Base-by-base conservation (phyloP, 768 basidiomycete genomes). In the Collybia sp. region DNA sequence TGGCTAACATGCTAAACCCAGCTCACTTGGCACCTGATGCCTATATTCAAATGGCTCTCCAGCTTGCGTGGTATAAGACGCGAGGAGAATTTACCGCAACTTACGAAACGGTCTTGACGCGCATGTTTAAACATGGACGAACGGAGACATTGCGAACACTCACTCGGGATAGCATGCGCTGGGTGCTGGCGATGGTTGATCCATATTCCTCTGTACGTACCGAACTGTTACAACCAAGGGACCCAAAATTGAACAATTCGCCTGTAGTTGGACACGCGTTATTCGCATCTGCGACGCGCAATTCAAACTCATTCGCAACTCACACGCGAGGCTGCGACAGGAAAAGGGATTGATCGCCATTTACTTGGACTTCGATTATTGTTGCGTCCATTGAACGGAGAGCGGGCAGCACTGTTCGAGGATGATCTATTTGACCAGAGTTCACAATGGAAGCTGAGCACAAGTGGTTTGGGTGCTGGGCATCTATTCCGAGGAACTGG, bases 21-120 rank as follows among this genome's bases (percentile, higher is more conserved):
- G 71, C 68, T 19, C 69, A 70, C 38, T 61, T 75, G 32, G 69
- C 75, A 11, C 82, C 93, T 0, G 94, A 97, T 58, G 88, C 88
- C 1, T 96, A 80, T 65, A 77, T 95, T 41, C 94, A 97, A 60
- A 87, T 95, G 77, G 88, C 82, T 0, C 72, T 96, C 15, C 94
- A 97, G 59, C 76, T 96, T 9, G 93, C 93, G 3, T 96, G 88
- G 84, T 90, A 87, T 68, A 79, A 77, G 59, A 80, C 82, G 16
- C 86, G 83, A 39, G 82, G 80, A 10, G 66, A 72, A 47, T 85
- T 90, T 55, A 89, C 90, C 3, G 90, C 94, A 1, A 92, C 89
- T 6, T 96, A 97, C 61, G 94, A 97, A 65, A 96, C 93, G 0
- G 89, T 85, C 0, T 75, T 94, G 30, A 95, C 94, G 1, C 79